These are phyloP conservation scores for Flammula alnicola DNA, from an alignment of 1,284 basidiomycete genomes.

Conservation along the genomic window DNA sequence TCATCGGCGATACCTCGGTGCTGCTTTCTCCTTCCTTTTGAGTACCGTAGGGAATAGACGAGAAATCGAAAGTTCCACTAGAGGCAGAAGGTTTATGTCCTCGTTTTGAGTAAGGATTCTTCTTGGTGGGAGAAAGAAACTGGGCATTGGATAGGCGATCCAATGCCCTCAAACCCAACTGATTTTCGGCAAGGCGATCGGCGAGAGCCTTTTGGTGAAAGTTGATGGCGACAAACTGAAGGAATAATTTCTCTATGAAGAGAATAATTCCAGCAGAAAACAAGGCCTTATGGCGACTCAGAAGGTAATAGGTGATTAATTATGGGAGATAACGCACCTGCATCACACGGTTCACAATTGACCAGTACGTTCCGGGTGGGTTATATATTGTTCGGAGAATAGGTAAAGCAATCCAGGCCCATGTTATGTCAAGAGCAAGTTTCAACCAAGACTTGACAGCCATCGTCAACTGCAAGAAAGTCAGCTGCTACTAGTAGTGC, in stretches of 20 bases:
- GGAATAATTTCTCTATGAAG: slow-evolving; percentile 70
- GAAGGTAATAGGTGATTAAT: background rate
- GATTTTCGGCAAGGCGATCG: slow-evolving; percentile 73
- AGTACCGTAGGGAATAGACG: slow-evolving; percentile 9
- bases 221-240: slow-evolving; percentile 78
- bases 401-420: slow-evolving; percentile 75
- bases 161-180: slow-evolving; percentile 67
- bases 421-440: slow-evolving; percentile 63
- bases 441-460: slow-evolving; percentile 76
- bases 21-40: slow-evolving; percentile 15
- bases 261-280: slow-evolving; percentile 68
- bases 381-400: slow-evolving; percentile 59
- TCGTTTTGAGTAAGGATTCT: slow-evolving; percentile 31
- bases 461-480: slow-evolving; percentile 55
- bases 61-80: slow-evolving; percentile 21
- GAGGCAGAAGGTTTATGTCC: slow-evolving; percentile 29
- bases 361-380: slow-evolving; percentile 71
- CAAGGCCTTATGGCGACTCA: slow-evolving; percentile 49
- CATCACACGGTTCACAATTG: slow-evolving; percentile 69
- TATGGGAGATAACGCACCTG: slow-evolving; percentile 45
- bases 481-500: background rate
- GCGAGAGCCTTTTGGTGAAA: slow-evolving; percentile 77
- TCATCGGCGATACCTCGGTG: slow-evolving; percentile 24
- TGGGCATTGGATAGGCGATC: slow-evolving; percentile 72
- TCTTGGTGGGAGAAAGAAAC: slow-evolving; percentile 33